Conservation (phyloP, 768 basidiomycete genomes). For the Dioszegia hungarica region DNA sequence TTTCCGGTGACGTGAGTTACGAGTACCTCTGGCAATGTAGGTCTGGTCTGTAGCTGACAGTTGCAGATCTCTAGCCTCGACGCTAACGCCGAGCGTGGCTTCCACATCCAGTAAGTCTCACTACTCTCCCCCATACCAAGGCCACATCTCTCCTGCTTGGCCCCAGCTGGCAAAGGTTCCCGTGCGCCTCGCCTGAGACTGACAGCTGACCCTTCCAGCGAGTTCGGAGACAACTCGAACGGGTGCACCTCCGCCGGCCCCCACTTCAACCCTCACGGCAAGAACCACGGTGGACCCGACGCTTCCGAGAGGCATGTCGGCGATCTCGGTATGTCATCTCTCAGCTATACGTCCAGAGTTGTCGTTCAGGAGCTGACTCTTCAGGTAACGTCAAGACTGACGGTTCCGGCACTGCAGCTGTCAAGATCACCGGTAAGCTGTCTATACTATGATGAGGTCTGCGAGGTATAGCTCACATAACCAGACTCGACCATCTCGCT, state of each 20-base stretch:
- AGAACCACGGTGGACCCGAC: conserved; percentile 62
- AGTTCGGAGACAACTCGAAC: conserved; percentile 60
- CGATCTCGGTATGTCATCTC: conserved; percentile 52
- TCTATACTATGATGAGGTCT: not conserved
- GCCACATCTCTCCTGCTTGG: too few species aligned
- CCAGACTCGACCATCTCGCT: conserved; percentile 61
- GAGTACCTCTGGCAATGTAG: too few species aligned
- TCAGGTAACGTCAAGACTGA: conserved; percentile 69
- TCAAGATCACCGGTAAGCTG: conserved; percentile 54
- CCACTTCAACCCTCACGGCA: conserved; percentile 70
- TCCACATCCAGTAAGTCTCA: conserved; percentile 71
- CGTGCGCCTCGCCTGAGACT: too few species aligned
- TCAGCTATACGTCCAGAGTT: not conserved
- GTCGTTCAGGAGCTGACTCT: not conserved
- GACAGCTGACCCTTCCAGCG: conserved; percentile 40
- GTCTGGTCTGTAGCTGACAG: conserved; percentile 4
- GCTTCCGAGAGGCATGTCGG: conserved; percentile 60
- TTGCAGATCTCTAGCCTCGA: conserved; percentile 58
- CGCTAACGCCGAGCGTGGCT: conserved; percentile 61
- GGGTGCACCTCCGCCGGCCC: conserved; percentile 59
- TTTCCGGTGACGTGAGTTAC: conserved; percentile 57
- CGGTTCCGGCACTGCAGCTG: conserved; percentile 56
- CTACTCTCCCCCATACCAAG: too few species aligned
- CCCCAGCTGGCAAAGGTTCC: not conserved
- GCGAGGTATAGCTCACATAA: not conserved